Base-by-base conservation (phyloP, 1,284 basidiomycete genomes). In the Paramarasmius palmivorus region DNA sequence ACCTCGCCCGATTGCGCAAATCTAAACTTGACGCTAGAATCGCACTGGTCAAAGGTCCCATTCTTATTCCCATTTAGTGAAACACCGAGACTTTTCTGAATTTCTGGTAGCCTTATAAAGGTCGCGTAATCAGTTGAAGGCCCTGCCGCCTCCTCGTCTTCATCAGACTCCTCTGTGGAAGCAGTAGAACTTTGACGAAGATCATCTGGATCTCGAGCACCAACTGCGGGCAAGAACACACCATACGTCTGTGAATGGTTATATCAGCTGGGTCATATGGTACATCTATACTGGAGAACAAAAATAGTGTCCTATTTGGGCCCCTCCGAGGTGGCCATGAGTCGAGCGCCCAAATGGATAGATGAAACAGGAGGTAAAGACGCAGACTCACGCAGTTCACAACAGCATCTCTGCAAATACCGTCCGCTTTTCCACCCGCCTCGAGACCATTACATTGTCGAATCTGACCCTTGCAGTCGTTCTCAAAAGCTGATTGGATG, bases 71-170 rank as follows among this genome's bases (percentile, higher is more conserved):
- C 26, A 25, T 14, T 50, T 23, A 52, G 34, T 12, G 29, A 37
- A 6, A 42, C 35, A n/a, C 73, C 72, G 37, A 75, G 73, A 48
- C 55, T 47, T 8, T 61, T 50, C 53, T 66, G 57, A 1, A 73
- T 52, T 7, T 60, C 63, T 17, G 61, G 50, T 17, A 64, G 61
- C 14, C 59, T 57, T 1, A 75, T 63, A 56, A 68, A 72, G 10
- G 53, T 58, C 15, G 71, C 61, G 44, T 73, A 75, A 53, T 65
- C 69, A 53, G 68, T 68, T 5, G 72, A 67, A 2, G 72, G 72
- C 63, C 72, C 19, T n/a, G n/a, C n/a, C 12, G 9, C 22, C 19
- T 32, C 25, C 2, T 63, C 55, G 29, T 32, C 29, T 6, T 32
- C 29, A 32, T 32, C 29, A 32, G 29, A 32, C 6, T 32, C 29